A percentile compares a stretch with the other conserved stretches of the same genome.
Evolutionary conservation across 2,329 filamentous ascomycete species (phyloP).

Genomic region (Sporothrix luriei): DNA sequence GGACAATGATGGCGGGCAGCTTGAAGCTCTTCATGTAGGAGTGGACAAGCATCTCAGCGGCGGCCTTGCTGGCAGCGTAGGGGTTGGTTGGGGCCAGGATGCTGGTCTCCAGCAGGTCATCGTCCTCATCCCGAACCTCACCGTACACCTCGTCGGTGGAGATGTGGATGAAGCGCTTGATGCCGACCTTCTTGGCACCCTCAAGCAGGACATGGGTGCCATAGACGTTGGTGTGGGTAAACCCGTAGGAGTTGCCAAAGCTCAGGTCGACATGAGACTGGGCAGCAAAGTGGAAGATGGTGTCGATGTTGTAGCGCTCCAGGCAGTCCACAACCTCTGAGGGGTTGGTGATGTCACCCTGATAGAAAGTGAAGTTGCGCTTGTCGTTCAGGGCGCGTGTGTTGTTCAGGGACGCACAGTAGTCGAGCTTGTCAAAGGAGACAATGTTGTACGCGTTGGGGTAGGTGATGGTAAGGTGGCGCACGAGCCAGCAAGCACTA

Average conservation of each 20-base stretch:
- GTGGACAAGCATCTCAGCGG: slow-evolving; percentile 82
- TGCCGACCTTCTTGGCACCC: slow-evolving; percentile 69
- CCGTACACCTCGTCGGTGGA: slow-evolving; percentile 87
- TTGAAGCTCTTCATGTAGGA: slow-evolving; percentile 85
- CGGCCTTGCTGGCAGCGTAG: slow-evolving; percentile 78
- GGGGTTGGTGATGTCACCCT: slow-evolving; percentile 75
- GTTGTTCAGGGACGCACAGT: slow-evolving; percentile 80
- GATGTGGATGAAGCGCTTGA: slow-evolving; percentile 77
- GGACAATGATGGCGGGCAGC: slow-evolving; percentile 75
- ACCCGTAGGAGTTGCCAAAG: slow-evolving; percentile 80
- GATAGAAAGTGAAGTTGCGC: slow-evolving; percentile 76
- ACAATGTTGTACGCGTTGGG: slow-evolving; percentile 74
- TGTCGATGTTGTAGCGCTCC: slow-evolving; percentile 72
- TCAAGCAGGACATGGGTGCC: slow-evolving; percentile 83
- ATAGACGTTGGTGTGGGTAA: slow-evolving; percentile 79
- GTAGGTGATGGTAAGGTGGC: slow-evolving; percentile 75
- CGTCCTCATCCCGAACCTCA: slow-evolving; percentile 71
- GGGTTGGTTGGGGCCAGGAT: slow-evolving; percentile 79
- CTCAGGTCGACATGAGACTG: slow-evolving; percentile 81
- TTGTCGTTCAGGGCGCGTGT: slow-evolving; percentile 67
- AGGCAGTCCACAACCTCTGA: slow-evolving; percentile 71
- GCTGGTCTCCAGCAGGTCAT: slow-evolving; percentile 72
- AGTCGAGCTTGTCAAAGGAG: slow-evolving; percentile 83
- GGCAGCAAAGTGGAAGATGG: slow-evolving; percentile 82
- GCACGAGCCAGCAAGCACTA: slow-evolving; percentile 80